Conservation (phyloP, 305 asterid species). For the Solanum hybrid region DNA sequence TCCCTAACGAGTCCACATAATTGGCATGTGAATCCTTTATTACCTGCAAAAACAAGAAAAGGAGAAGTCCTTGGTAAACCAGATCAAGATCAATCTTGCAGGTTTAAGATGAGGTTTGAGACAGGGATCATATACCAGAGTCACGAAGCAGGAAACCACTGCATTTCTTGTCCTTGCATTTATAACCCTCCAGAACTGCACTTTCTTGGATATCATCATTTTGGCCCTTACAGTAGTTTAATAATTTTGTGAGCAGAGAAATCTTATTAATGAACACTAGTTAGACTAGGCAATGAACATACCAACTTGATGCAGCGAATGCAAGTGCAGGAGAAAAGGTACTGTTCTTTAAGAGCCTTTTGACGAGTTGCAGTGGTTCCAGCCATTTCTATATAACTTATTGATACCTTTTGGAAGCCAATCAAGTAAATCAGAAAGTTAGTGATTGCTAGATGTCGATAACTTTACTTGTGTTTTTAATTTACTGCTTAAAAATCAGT, state of each 20-base stretch:
- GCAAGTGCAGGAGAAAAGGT: conserved; percentile 76
- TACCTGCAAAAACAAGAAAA: conserved; percentile 34
- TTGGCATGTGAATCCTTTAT: conserved; percentile 73
- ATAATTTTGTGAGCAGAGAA: not conserved
- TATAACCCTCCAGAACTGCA: conserved; percentile 85
- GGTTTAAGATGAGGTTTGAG: not conserved
- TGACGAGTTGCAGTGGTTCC: conserved; percentile 90
- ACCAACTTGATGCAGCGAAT: conserved; percentile 74
- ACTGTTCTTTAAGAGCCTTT: conserved; percentile 85
- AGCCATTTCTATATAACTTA: conserved; percentile 89
- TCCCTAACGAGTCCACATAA: conserved; percentile 74
- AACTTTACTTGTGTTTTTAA: not conserved
- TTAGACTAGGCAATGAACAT: not conserved
- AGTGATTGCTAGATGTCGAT: not conserved
- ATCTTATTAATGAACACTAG: not conserved
- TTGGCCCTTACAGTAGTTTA: conserved; percentile 42
- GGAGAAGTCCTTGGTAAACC: conserved; percentile 4
- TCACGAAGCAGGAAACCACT: conserved; percentile 66
- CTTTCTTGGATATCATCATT: conserved; percentile 75
- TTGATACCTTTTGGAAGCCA: conserved; percentile 48
- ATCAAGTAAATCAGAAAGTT: not conserved
- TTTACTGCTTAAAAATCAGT: not conserved
- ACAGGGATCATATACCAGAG: conserved; percentile 35
- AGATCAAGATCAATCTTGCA: not conserved
- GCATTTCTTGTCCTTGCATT: conserved; percentile 59